Evolutionary conservation across 2,329 filamentous ascomycete species (phyloP), one percentile per base, ranked within the genome.

Genomic region (Phaeosphaeriaceae sp.): DNA sequence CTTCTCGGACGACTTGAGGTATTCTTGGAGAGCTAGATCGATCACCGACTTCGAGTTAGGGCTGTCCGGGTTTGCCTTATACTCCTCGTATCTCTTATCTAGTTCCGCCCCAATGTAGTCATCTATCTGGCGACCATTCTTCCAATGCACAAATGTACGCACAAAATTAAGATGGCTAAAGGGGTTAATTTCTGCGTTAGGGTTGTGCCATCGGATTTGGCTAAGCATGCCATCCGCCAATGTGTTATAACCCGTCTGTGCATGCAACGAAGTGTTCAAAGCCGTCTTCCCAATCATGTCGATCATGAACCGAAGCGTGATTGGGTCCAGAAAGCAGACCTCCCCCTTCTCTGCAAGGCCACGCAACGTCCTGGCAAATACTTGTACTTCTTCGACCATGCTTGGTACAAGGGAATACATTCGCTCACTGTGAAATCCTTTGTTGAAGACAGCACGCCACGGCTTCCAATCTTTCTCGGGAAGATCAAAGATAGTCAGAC

Each of bases 101-200:
- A 64, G 41, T 29, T 56, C 58, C 7, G 33, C n/a, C 20, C 36
- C n/a, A 7, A 63, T 51, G 33, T 58, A 58, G 4, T 40, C 16
- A 29, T 60, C 39, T 46, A 62, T 56, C 17, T 13, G 32, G 1
- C 41, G 38, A n/a, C 57, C 51, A 15, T 59, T 57, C 13, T 46
- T 42, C 52, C 48, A 56, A 18, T 54, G 32, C 11, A 49, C 39
- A 5, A 54, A 28, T 1, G 44, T 42, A 1, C 47, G 39, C 39
- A 54, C 29, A 6, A 46, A 43, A 23, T 54, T 54, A 36, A 38
- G 50, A 20, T 43, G 46, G 13, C 41, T 47, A 12, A 53, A 52
- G 12, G 55, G 55, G 13, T 58, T 56, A n/a, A 57, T 16, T 28
- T 50, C 48, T 8, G 47, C 28, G 6, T 46, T 43, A 16, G 41